A percentile compares a stretch with the other conserved stretches of the same genome.
Evolutionary conservation across 129 eudicot genomes (phyloP).

Genomic region (Pseudognaphalium luteoalbum): DNA sequence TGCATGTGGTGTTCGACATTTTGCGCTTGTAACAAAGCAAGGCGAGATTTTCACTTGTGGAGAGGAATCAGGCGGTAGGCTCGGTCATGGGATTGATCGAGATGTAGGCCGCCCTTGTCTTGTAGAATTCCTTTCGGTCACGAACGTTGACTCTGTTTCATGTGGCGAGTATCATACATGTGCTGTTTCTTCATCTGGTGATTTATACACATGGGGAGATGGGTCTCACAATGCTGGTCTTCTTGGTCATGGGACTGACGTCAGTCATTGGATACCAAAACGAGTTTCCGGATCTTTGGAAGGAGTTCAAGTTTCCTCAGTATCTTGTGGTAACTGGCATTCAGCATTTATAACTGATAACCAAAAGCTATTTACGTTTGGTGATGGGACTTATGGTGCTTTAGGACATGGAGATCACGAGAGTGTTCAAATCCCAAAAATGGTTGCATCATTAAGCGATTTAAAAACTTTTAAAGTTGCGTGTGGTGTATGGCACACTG

Average conservation of each 20-base stretch:
- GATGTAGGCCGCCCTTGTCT: conserved; percentile 64
- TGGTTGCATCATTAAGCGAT: conserved; percentile 57
- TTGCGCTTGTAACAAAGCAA: conserved; percentile 86
- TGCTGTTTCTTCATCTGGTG: conserved; percentile 76
- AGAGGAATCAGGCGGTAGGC: conserved; percentile 92
- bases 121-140: conserved; percentile 69
- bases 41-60: conserved; percentile 99
- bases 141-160: conserved; percentile 65
- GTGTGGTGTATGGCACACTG: conserved; percentile 95
- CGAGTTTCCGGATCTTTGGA: conserved; percentile 74
- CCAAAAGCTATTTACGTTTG: conserved; percentile 72
- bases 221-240: conserved; percentile 83
- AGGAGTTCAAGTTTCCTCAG: conserved; percentile 67
- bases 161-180: conserved; percentile 95
- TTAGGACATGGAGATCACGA: conserved; percentile 79
- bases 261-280: conserved; percentile 95
- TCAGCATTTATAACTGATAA: conserved; percentile 61
- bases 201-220: conserved; percentile 89
- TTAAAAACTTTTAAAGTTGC: conserved; percentile 66
- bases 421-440: conserved; percentile 62
- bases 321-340: conserved; percentile 90
- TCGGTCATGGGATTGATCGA: conserved; percentile 81
- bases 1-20: conserved; percentile 81
- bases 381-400: conserved; percentile 83
- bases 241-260: conserved; percentile 89